Evolutionary conservation across 164 flowering plant genomes (phyloP), one percentile per base, ranked within the genome.

Genomic region (Sedum album): DNA sequence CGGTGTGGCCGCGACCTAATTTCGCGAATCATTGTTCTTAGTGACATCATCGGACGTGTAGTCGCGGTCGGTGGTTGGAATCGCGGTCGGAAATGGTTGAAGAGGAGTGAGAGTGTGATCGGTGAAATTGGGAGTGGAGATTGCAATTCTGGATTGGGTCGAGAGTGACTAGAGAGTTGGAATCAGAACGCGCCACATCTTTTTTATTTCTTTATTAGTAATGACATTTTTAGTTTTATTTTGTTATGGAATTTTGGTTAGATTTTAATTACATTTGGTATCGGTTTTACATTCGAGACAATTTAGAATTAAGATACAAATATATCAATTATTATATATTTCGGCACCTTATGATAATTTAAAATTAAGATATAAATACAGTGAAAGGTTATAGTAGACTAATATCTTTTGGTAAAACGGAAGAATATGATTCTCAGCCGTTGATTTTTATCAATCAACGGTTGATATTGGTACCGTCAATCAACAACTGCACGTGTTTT

Each of bases 1-100:
- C 81, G 72, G 41, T 30, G 74, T 60, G 79, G 63, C 71, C 78
- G 70, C 31, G 73, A 61, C 71, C 72, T 66, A 73, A 79, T 76
- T 31, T 73, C 78, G 31, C 69, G 65, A 14, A 79, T 65, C 39
- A 79, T 72, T 66, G 71, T 76, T 65, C 38, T 71, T 1, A 76
- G 71, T 15, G 71, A 14, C 72, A 75, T 75, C 31, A 36, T 60
- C 31, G 25, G 31, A 48, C n/a, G n/a, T n/a, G n/a, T n/a, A 2
- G 28, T 5, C 62, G 62, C 0, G 9, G 15, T n/a, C n/a, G n/a
- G n/a, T n/a, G 35, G 17, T 57, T 57, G 13, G 33, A 14, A 51
- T 51, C 21, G 57, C 25, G 11, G 57, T 51, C 20, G 18, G 6
- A 26, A 30, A 30, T 1, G 46, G 46, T 41, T 0, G 46, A 41